Conservation (phyloP, 441 rosid species). For the California macrophylla region DNA sequence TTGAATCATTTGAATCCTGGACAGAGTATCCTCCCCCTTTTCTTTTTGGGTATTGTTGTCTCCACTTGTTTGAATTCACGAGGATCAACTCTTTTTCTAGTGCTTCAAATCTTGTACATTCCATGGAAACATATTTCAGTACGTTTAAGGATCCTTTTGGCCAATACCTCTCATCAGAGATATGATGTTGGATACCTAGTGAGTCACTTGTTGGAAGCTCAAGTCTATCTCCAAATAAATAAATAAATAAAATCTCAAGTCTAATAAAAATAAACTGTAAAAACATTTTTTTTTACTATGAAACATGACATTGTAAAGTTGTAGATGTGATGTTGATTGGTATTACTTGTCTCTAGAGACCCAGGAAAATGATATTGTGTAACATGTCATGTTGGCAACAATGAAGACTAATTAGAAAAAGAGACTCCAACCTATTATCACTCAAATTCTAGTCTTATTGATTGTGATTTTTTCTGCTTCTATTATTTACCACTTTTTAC, state of each 20-base stretch:
- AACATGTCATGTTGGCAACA: background rate
- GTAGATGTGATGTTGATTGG: constrained; percentile 11
- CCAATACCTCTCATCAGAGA: too few relatives aligned
- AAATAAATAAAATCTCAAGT: too few relatives aligned
- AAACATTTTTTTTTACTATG: too few relatives aligned
- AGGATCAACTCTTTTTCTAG: background rate
- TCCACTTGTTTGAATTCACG: background rate
- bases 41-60: background rate
- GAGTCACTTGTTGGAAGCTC: too few relatives aligned
- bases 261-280: too few relatives aligned
- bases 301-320: background rate
- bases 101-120: background rate
- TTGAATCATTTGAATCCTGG: background rate
- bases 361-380: background rate
- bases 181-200: too few relatives aligned
- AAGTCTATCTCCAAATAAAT: too few relatives aligned
- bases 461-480: background rate
- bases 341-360: constrained; percentile 2
- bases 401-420: background rate
- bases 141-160: too few relatives aligned
- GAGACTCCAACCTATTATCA: background rate
- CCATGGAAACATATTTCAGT: background rate
- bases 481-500: constrained; percentile 4
- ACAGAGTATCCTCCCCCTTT: background rate
- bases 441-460: background rate